Base-by-base conservation (phyloP, 2,329 filamentous ascomycete genomes). In the Botrytis byssoidea region DNA sequence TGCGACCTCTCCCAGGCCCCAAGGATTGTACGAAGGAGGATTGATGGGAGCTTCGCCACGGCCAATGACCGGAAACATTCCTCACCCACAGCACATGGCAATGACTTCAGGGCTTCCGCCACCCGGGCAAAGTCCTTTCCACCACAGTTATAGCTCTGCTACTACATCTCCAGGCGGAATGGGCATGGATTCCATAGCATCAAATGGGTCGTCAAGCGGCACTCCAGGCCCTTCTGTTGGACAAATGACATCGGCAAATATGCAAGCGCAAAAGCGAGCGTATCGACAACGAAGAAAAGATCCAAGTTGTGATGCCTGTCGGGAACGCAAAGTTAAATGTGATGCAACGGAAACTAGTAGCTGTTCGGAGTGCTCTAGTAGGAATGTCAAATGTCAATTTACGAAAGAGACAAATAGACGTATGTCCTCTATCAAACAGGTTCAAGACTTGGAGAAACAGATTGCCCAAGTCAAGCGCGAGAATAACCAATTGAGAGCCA, bases 401-500 rank as follows among this genome's bases (percentile, higher is more conserved):
- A 99, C 96, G 68, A 99, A 99, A 84, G 96, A 99, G 83, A 99
- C 96, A 20, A 99, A 99, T 82, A 89, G 96, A 74, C 90, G 96
- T 75, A 99, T 99, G 96, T 98, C 96, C 29, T 98, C 95, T 1
- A 98, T 98, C 84, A 99, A 98, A 88, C 96, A 98, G 85, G 93
- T 98, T 20, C 96, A 98, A 83, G 96, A 99, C 82, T 86, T 99
- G 40, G 95, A 98, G 83, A 96, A 94, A 83, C 95, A 98, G 83
- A 89, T 98, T 79, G 89, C 92, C 65, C 88, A 91, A 70, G 88
- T 96, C 59, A 93, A 91, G 81, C 90, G 93, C 74, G 93, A 97
- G 82, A 95, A 97, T 79, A 87, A 86, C 73, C 91, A 90, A 75
- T 84, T 97, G 57, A 89, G 90, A 70, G 90, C 91, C 44, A 88